Conservation (phyloP, 2,329 filamentous ascomycete species). For the Aspergillus spinulosporus region DNA sequence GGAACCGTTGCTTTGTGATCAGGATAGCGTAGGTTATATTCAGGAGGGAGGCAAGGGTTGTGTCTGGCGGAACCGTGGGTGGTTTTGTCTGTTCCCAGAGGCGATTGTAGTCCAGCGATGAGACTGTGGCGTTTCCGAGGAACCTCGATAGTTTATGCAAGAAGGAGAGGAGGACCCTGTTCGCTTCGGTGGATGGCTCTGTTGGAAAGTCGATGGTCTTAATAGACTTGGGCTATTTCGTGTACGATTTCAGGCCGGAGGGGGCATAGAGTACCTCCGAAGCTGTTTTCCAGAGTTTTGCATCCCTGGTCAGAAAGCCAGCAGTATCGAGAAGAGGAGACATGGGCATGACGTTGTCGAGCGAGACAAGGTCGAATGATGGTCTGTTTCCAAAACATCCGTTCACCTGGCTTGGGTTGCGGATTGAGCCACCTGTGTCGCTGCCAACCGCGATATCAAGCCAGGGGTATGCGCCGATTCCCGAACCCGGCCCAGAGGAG, state of each 20-base stretch:
- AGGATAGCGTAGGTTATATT: conserved; percentile 27
- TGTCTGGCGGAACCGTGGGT: conserved; percentile 29
- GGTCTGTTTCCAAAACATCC: conserved; percentile 55
- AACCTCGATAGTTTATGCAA: conserved; percentile 46
- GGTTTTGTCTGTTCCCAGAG: conserved; percentile 27
- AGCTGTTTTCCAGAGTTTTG: conserved; percentile 33
- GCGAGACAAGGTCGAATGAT: conserved; percentile 47
- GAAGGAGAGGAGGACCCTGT: conserved; percentile 46
- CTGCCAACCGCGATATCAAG: conserved; percentile 28
- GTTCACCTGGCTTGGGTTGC: conserved; percentile 50
- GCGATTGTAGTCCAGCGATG: conserved; percentile 17
- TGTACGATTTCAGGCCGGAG: conserved; percentile 12
- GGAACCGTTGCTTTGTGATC: conserved; percentile 43
- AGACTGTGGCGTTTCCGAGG: conserved; percentile 27
- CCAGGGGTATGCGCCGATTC: conserved; percentile 38
- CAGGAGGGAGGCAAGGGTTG: conserved; percentile 32
- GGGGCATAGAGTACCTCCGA: conserved; percentile 46
- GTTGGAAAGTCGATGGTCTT: conserved; percentile 46
- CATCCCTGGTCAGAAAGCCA: conserved; percentile 41
- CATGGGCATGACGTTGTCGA: conserved; percentile 53
- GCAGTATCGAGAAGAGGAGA: conserved; percentile 47
- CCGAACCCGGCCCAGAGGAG: conserved; percentile 24
- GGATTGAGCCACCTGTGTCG: conserved; percentile 41
- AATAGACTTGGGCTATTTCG: conserved; percentile 42
- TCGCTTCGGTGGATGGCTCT: conserved; percentile 31